A percentile compares a stretch with the other conserved stretches of the same genome.
phyloP scores from a whole-genome alignment of 805 yeast species.

The Candida takata region DNA sequence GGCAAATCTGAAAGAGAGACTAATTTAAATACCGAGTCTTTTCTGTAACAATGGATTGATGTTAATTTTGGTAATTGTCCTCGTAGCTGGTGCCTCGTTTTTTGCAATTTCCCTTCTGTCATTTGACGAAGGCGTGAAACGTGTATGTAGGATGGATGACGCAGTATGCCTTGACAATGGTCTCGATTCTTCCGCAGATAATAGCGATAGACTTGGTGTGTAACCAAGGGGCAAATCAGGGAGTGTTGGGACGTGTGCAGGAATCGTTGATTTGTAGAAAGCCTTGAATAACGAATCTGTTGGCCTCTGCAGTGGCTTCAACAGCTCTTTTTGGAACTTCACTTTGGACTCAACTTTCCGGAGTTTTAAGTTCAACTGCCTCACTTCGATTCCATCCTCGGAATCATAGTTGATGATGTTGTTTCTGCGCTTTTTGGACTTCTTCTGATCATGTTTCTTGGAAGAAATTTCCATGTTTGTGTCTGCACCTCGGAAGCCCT shows the following conservation, averaged over 20 bases:
- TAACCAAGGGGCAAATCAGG: not conserved
- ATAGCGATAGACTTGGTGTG: constrained; percentile 3
- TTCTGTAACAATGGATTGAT: constrained; percentile 13
- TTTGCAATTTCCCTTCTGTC: too few species aligned
- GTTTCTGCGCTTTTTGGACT: not conserved
- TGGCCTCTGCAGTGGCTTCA: not conserved
- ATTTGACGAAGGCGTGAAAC: constrained; percentile 3
- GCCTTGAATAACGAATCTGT: constrained; percentile 10
- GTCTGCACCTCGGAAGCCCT: too few species aligned
- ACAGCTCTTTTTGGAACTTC: constrained; percentile 11
- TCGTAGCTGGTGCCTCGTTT: too few species aligned
- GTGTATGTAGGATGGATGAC: constrained; percentile 2
- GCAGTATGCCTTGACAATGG: constrained; percentile 10
- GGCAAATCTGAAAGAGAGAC: constrained; percentile 15
- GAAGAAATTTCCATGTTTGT: too few species aligned
- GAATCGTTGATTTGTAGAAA: constrained; percentile 4
- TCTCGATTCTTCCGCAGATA: not conserved
- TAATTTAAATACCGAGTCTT: constrained; percentile 12
- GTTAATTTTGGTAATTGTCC: constrained; percentile 7
- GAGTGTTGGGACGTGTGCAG: constrained; percentile 1
- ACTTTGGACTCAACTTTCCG: constrained; percentile 15
- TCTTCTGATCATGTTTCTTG: too few species aligned
- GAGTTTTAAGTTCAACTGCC: constrained; percentile 8
- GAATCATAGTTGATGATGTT: constrained; percentile 21
- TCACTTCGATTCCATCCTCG: constrained; percentile 23